phyloP scores from a whole-genome alignment of 2,329 filamentous ascomycete genomes.

The Domatiomyces globalis region DNA sequence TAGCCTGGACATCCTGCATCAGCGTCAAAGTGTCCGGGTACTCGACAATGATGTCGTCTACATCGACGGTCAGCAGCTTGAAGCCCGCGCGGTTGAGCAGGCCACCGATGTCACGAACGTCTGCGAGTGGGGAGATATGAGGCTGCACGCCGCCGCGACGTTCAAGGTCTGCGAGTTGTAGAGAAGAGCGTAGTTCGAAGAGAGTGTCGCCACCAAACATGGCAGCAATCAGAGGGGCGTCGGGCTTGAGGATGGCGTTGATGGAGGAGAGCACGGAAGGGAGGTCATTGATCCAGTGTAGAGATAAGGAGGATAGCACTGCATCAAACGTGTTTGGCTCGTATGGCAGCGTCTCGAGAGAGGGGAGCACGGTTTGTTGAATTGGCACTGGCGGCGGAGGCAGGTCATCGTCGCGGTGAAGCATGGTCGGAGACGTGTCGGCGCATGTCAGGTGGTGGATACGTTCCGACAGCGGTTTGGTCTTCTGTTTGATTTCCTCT shows the following conservation, averaged over 20 bases:
- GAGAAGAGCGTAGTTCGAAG: slow-evolving; percentile 80
- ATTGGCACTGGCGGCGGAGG: slow-evolving; percentile 54
- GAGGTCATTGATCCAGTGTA: slow-evolving; percentile 98
- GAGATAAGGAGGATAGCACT: slow-evolving; percentile 71
- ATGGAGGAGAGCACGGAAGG: slow-evolving; percentile 72
- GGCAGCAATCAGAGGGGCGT: slow-evolving; percentile 80
- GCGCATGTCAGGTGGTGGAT: slow-evolving; percentile 64
- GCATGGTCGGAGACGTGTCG: slow-evolving; percentile 62
- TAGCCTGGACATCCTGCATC: slow-evolving; percentile 87
- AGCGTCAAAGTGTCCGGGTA: slow-evolving; percentile 80
- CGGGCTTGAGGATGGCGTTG: slow-evolving; percentile 75
- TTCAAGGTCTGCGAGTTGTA: slow-evolving; percentile 86
- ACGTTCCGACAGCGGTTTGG: slow-evolving; percentile 49
- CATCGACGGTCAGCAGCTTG: slow-evolving; percentile 88
- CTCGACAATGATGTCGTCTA: slow-evolving; percentile 93
- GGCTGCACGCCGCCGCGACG: slow-evolving; percentile 81
- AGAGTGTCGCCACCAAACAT: slow-evolving; percentile 95
- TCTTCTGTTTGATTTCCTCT: slow-evolving; percentile 6
- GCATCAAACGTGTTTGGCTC: slow-evolving; percentile 68
- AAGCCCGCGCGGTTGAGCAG: slow-evolving; percentile 78
- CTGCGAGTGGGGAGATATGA: slow-evolving; percentile 79
- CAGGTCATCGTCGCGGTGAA: slow-evolving; percentile 58
- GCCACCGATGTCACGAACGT: slow-evolving; percentile 81
- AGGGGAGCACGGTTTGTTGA: slow-evolving; percentile 56
- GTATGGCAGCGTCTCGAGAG: slow-evolving; percentile 58